Evolutionary conservation across 116 monocot species (phyloP).

Genomic region (Dioscorea cayenensis): DNA sequence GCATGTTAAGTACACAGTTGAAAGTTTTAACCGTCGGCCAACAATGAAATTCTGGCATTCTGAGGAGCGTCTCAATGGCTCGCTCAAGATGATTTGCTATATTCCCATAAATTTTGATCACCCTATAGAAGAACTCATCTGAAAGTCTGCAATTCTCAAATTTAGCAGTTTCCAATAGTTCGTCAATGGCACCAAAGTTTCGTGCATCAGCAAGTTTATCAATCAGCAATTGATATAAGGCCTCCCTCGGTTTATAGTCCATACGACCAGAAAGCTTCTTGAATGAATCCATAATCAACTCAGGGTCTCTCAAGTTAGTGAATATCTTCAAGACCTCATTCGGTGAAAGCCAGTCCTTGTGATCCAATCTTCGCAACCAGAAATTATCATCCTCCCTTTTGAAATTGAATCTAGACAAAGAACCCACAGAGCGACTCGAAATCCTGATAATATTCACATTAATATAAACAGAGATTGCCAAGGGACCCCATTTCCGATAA

Average conservation of each 20-base stretch:
- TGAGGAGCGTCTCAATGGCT: slow-evolving; percentile 43
- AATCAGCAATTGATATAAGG: slow-evolving; percentile 53
- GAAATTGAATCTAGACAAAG: slow-evolving; percentile 19
- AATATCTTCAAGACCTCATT: slow-evolving; percentile 79
- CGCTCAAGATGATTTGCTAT: slow-evolving; percentile 47
- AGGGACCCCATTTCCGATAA: slow-evolving; percentile 1
- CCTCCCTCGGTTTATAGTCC: slow-evolving; percentile 78
- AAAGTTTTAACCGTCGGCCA: slow-evolving; percentile 73
- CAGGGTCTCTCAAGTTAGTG: slow-evolving; percentile 38
- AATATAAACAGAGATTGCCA: not conserved
- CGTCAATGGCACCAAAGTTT: slow-evolving; percentile 43
- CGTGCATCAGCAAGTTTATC: slow-evolving; percentile 43
- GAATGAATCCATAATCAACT: slow-evolving; percentile 37
- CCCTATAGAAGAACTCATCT: slow-evolving; percentile 63
- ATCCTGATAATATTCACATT: slow-evolving; percentile 1
- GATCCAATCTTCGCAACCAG: slow-evolving; percentile 50
- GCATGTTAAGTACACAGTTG: slow-evolving; percentile 81
- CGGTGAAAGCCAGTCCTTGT: slow-evolving; percentile 84
- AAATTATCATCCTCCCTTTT: slow-evolving; percentile 28
- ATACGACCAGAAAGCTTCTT: slow-evolving; percentile 37
- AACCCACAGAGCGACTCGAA: slow-evolving; percentile 4
- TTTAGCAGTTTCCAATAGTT: slow-evolving; percentile 44
- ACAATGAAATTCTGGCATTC: slow-evolving; percentile 76
- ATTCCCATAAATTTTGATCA: slow-evolving; percentile 76
- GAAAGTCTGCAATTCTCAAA: slow-evolving; percentile 58